Evolutionary conservation across 1,284 basidiomycete species (phyloP).

Genomic region (Ceratobasidium sp.): DNA sequence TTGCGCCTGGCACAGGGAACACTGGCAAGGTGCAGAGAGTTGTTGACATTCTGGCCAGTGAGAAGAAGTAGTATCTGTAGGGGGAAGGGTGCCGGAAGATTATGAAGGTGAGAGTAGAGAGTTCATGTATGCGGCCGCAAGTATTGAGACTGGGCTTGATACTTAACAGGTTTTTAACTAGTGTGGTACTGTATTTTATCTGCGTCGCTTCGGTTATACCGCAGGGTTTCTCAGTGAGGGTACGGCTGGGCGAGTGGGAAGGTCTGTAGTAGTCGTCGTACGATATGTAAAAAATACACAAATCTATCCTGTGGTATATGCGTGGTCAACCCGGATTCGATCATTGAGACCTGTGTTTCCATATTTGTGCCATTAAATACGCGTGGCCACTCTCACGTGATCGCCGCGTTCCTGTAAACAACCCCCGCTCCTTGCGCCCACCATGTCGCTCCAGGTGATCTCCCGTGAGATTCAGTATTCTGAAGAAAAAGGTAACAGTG

Average conservation of each 20-base stretch:
- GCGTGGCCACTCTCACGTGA: conserved; percentile 26
- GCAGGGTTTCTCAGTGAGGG: no score
- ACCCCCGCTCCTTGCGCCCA: conserved; percentile 33
- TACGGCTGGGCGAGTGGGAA: no score
- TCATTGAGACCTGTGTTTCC: neutral
- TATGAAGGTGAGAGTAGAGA: no score
- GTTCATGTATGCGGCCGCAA: no score
- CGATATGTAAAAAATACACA: no score
- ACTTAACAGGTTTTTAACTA: no score
- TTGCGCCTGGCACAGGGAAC: conserved; percentile 77
- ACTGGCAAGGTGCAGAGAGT: conserved; percentile 83
- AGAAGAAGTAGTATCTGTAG: conserved; percentile 30
- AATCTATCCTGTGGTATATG: no score
- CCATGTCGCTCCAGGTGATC: conserved; percentile 67
- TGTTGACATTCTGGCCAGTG: conserved; percentile 69
- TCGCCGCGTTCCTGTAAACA: conserved; percentile 41
- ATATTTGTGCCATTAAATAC: conserved; percentile 29
- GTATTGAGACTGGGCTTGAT: no score
- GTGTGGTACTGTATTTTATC: no score
- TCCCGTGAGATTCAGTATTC: conserved; percentile 66
- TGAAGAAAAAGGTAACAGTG: conserved; percentile 59
- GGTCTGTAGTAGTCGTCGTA: neutral
- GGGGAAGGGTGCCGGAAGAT: conserved; percentile 5
- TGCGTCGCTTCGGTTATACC: no score
- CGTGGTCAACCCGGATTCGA: neutral